Conservation (phyloP, 2,329 filamentous ascomycete species). For the Ceratocystis papillata region DNA sequence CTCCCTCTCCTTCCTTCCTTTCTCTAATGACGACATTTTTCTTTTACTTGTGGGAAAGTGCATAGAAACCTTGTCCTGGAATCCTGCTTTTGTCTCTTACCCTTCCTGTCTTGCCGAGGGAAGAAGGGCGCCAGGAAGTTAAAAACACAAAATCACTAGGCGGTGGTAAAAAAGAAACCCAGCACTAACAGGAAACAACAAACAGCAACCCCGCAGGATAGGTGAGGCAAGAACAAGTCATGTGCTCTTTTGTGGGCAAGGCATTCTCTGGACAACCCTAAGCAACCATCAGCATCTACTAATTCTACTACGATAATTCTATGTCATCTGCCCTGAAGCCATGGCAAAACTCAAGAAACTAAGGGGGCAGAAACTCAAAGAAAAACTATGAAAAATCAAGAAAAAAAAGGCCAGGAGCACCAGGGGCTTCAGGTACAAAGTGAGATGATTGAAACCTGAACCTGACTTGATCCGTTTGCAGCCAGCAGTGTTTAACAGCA, state of each 20-base stretch:
- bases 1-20: not conserved
- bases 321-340: not conserved
- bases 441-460: constrained; percentile 6
- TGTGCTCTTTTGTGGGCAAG: not conserved
- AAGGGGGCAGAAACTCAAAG: not conserved
- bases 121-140: not conserved
- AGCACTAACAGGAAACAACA: not conserved
- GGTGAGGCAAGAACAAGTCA: no score
- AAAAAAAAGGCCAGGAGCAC: not conserved
- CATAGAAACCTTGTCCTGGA: constrained; percentile 4
- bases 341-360: not conserved
- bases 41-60: constrained; percentile 1
- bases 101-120: constrained; percentile 4
- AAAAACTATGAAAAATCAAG: not conserved
- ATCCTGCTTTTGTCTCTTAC: not conserved
- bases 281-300: not conserved
- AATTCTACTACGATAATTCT: not conserved
- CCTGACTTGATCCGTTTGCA: constrained; percentile 2
- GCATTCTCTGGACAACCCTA: not conserved
- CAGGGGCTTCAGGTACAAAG: constrained; percentile 5
- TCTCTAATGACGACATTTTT: constrained; percentile 7
- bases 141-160: not conserved
- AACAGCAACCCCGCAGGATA: not conserved
- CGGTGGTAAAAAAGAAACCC: not conserved
- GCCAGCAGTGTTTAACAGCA: not conserved